Evolutionary conservation across 2,329 filamentous ascomycete species (phyloP), one percentile per base, ranked within the genome.

Genomic region (Xylaria multiplex): DNA sequence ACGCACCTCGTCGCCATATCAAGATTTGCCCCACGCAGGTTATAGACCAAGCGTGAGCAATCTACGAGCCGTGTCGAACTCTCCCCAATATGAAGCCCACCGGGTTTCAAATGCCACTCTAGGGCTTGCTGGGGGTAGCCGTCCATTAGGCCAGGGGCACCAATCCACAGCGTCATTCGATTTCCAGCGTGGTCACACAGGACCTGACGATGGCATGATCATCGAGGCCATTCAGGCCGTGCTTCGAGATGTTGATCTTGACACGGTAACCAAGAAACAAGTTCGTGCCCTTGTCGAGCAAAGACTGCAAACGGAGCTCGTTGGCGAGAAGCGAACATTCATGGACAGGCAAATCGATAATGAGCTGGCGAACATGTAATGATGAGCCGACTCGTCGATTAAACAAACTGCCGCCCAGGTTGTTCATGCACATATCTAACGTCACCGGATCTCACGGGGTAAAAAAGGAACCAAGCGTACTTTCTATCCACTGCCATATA

Each of bases 221-320:
- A 85, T 93, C 19, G 92, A 96, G 67, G 91, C 92, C 1, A 95
- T 98, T 68, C 91, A 93, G 74, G 83, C 86, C 57, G 96, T 96
- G 73, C 83, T 99, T 68, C 81, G 85, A 16, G 95, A 97, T 75
- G 93, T 97, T 0, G 95, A 99, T 78, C 84, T 99, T 48, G 96
- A 99, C 78, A 95, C 87, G n/a, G 93, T 98, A 54, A 99, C 96
- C 6, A 99, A 98, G 89, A 99, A 99, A 83, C 95, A 98, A 81
- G 91, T 96, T 63, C 87, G 92, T 57, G 94, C 92, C 3, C 85
- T 98, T 50, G 93, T 97, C 13, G 96, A 99, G 82, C 93, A 97
- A 82, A 88, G 94, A 74, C 81, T 99, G 68, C 95, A 97, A 82
- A 95, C 92, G 4, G 93, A 97, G 78, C 85, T 98, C 64, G 85